phyloP scores from a whole-genome alignment of 78 protist species.

The Dictyostelium citrinum region DNA sequence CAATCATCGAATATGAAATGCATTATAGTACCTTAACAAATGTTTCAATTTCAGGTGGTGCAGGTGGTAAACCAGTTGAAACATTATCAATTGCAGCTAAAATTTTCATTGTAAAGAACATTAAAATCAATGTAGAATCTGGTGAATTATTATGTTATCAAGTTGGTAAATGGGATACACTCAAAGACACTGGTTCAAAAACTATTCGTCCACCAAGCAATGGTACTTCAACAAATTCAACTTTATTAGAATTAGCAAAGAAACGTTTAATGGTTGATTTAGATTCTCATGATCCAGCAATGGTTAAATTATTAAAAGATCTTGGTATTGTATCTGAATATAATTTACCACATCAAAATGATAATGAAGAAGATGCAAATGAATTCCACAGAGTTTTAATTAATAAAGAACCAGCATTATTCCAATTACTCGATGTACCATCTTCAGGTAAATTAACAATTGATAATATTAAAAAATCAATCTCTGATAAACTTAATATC shows the following conservation, averaged over 20 bases:
- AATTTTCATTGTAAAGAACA: background rate
- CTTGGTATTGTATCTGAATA: slow-evolving; percentile 11
- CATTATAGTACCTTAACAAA: background rate
- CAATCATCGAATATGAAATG: slow-evolving; percentile 15
- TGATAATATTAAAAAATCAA: background rate
- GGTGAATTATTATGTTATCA: background rate
- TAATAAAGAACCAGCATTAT: background rate
- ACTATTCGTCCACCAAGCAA: background rate
- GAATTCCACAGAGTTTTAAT: background rate
- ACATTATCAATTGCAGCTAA: background rate
- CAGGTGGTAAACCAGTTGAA: slow-evolving; percentile 50
- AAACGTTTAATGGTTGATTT: slow-evolving; percentile 11
- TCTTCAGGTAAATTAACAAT: background rate
- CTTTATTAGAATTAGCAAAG: slow-evolving; percentile 13
- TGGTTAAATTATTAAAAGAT: background rate
- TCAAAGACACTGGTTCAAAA: background rate
- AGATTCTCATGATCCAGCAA: slow-evolving; percentile 13
- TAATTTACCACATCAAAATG: background rate
- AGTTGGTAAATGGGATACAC: background rate
- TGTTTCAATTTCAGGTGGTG: slow-evolving; percentile 21
- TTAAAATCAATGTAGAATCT: background rate
- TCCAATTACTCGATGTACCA: background rate
- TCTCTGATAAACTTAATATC: background rate
- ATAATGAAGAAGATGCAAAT: background rate
- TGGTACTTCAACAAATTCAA: background rate